These are phyloP conservation scores for Calonectria leucothoes DNA, from an alignment of 2,329 filamentous ascomycete species.

Conservation along the genomic window DNA sequence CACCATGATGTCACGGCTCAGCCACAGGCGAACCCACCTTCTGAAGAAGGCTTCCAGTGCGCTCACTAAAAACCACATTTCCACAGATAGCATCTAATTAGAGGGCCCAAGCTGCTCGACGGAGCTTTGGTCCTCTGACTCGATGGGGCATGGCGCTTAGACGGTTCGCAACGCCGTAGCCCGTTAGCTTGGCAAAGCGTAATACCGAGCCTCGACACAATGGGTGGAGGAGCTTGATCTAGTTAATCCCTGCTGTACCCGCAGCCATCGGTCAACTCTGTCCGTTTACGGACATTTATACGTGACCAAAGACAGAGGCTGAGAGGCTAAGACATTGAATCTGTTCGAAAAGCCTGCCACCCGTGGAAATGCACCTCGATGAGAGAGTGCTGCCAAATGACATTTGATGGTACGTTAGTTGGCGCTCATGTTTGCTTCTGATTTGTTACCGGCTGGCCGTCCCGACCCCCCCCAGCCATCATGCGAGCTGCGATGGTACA, in stretches of 20 bases:
- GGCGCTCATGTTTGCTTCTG: neutral
- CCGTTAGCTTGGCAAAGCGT: conserved; percentile 33
- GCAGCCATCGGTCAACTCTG: conserved; percentile 1
- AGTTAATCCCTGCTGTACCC: conserved; percentile 4
- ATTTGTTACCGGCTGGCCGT: conserved; percentile 28
- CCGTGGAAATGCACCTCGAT: neutral
- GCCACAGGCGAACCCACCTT: conserved; percentile 31
- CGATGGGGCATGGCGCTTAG: conserved; percentile 22
- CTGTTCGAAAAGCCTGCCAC: neutral
- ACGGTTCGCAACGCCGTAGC: conserved; percentile 16
- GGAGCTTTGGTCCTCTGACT: conserved; percentile 32
- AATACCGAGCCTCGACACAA: conserved; percentile 35
- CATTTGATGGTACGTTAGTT: neutral
- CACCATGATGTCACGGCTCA: conserved; percentile 38
- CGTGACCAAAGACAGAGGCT: neutral
- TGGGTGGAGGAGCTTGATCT: conserved; percentile 4
- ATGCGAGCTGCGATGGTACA: conserved; percentile 1
- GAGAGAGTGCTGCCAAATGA: neutral
- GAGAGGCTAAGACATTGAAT: neutral
- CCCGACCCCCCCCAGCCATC: conserved; percentile 15
- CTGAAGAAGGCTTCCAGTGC: conserved; percentile 26
- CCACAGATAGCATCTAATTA: conserved; percentile 25
- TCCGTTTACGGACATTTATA: conserved; percentile 5
- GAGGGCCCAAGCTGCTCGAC: conserved; percentile 18
- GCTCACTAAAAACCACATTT: conserved; percentile 26